phyloP scores from a whole-genome alignment of 2,329 filamentous ascomycete genomes.

The Phialemoniopsis sp. region DNA sequence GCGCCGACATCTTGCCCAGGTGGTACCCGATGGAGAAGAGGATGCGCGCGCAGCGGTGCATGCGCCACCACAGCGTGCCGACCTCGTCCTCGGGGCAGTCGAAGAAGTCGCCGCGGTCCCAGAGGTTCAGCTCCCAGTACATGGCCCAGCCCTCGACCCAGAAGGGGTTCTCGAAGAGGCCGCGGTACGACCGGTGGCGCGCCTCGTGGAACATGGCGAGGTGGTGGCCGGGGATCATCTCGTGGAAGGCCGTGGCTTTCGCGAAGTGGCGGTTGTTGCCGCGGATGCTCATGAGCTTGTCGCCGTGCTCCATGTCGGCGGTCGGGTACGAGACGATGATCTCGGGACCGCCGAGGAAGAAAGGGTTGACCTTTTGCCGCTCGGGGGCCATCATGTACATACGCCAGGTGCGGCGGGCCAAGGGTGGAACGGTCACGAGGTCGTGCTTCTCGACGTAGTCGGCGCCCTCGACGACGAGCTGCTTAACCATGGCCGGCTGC shows the following conservation, averaged over 20 bases:
- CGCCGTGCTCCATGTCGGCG: constrained; percentile 43
- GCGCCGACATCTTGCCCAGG: constrained; percentile 46
- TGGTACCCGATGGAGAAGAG: constrained; percentile 56
- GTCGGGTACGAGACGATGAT: constrained; percentile 56
- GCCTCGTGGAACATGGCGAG: constrained; percentile 46
- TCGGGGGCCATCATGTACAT: constrained; percentile 54
- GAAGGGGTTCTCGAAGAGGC: constrained; percentile 52
- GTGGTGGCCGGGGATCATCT: constrained; percentile 56
- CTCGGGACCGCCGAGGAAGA: constrained; percentile 51
- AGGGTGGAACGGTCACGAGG: constrained; percentile 48
- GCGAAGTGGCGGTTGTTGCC: constrained; percentile 56
- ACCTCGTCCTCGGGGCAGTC: constrained; percentile 45
- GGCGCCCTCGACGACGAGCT: constrained; percentile 46
- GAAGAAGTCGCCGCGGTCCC: constrained; percentile 48
- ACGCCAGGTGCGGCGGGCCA: constrained; percentile 49
- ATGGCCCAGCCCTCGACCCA: constrained; percentile 59
- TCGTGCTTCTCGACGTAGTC: constrained; percentile 48
- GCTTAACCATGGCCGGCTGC: constrained; percentile 46
- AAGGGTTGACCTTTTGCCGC: constrained; percentile 50
- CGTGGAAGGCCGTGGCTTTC: constrained; percentile 56
- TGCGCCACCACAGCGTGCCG: constrained; percentile 58
- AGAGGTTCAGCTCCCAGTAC: constrained; percentile 59
- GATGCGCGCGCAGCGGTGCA: constrained; percentile 58
- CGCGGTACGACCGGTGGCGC: constrained; percentile 43
- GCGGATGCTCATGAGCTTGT: constrained; percentile 56